Conservation (phyloP, 768 basidiomycete genomes). For the Baorangia bicolor region DNA sequence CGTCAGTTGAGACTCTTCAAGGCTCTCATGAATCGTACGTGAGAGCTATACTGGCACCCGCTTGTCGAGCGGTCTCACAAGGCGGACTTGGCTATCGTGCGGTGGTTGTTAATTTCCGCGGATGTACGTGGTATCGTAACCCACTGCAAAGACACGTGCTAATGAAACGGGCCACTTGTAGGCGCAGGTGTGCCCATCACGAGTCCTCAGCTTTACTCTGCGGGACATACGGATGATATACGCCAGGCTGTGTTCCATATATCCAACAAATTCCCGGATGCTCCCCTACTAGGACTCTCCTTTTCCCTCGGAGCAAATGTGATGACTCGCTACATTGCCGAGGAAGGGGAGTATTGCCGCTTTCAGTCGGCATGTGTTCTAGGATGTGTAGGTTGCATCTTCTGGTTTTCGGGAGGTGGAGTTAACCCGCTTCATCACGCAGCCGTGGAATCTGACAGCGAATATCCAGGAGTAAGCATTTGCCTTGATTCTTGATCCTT, state of each 20-base stretch:
- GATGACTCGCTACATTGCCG: slow-evolving; percentile 83
- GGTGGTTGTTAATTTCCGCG: slow-evolving; percentile 89
- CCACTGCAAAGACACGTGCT: slow-evolving; percentile 9
- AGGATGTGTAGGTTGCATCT: slow-evolving; percentile 59
- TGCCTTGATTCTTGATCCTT: slow-evolving; percentile 9
- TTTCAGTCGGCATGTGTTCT: slow-evolving; percentile 66
- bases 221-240: slow-evolving; percentile 87
- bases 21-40: slow-evolving; percentile 92
- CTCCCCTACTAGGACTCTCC: slow-evolving; percentile 82
- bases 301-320: slow-evolving; percentile 96
- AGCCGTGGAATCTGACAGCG: slow-evolving; percentile 51
- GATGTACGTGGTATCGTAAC: slow-evolving; percentile 55
- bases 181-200: slow-evolving; percentile 87
- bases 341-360: slow-evolving; percentile 68
- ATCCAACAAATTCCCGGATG: slow-evolving; percentile 65
- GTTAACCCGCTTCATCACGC: slow-evolving; percentile 7
- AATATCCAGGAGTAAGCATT: slow-evolving; percentile 36
- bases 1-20: slow-evolving; percentile 29
- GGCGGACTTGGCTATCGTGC: slow-evolving; percentile 92
- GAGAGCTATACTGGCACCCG: slow-evolving; percentile 73
- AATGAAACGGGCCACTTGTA: slow-evolving; percentile 32
- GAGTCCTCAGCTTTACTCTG: slow-evolving; percentile 80
- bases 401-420: slow-evolving; percentile 10
- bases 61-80: slow-evolving; percentile 63
- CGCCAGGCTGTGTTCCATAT: slow-evolving; percentile 80